Base-by-base conservation (phyloP, 306 rosid genomes). In the Cucurbita ficifolia region DNA sequence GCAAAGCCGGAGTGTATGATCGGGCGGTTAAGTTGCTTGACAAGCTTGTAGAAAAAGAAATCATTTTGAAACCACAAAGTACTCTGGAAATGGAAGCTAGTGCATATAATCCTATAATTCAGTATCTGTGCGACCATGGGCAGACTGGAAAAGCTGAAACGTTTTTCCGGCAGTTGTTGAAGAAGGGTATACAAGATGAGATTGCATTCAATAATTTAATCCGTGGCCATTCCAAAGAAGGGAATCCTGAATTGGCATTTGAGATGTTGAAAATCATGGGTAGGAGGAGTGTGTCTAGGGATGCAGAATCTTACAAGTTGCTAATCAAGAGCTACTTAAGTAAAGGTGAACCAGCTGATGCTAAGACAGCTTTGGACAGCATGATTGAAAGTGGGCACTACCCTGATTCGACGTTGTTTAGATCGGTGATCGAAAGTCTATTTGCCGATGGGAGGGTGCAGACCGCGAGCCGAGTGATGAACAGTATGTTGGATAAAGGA, bases 381-480 rank as follows among this genome's bases (percentile, higher is more conserved):
- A 94, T 94, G 98, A 80, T 90, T 72, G 98, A 90, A 81, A 80
- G 78, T 54, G 98, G 95, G 22, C 96, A 90, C 80, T 59, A 73
- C 62, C 97, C 95, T 0, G 95, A 89, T 39, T 83, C 90, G 6
- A 65, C 86, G 0, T 79, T 94, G 61, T 94, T 85, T 64, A 85
- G 92, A 78, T 86, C 86, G 56, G 90, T 89, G 21, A 84, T 84
- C 80, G 88, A 89, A 82, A 84, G 88, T 83, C 88, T 94, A 83
- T 94, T 86, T 82, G 87, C 80, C 50, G 97, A 89, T 48, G 97
- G 95, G 18, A 83, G 95, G 85, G 91, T 90, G 65, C 98, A 94
- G 82, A 89, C 97, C 33, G 96, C 98, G 10, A 90, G 97, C 90
- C 81, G 96, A 33, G 95, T 94, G 43, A 90, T 94, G 96, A 90